Evolutionary conservation across 371 early-diverging fungal species (phyloP).

Genomic region (Rhizopus sp.): DNA sequence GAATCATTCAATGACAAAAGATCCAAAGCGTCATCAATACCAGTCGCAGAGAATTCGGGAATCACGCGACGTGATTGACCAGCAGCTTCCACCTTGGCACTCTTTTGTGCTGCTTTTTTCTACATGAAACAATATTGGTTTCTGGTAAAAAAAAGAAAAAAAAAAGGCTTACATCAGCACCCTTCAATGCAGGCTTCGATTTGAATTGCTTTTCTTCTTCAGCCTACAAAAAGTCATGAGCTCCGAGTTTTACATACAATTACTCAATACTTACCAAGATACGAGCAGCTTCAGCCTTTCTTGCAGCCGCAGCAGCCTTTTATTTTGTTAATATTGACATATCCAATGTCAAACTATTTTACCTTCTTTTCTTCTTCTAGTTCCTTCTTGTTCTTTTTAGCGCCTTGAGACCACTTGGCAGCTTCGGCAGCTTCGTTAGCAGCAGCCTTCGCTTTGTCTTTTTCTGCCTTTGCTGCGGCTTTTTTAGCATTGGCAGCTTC

Average conservation of each 20-base stretch:
- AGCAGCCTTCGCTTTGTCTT: conserved; percentile 53
- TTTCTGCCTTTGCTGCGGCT: conserved; percentile 65
- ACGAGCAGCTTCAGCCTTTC: conserved; percentile 42
- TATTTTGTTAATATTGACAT: background rate
- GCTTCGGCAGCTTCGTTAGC: conserved; percentile 62
- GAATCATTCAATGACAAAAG: conserved; percentile 49
- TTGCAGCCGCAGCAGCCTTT: conserved; percentile 44
- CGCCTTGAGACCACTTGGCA: conserved; percentile 69
- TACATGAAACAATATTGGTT: background rate
- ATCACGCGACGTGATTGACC: conserved; percentile 50
- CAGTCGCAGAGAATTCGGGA: conserved; percentile 70
- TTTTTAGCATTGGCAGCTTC: conserved; percentile 75
- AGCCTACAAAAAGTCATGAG: conserved; percentile 27
- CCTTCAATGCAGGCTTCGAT: conserved; percentile 34
- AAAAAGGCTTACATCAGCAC: conserved; percentile 27
- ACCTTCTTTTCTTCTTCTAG: conserved; percentile 72
- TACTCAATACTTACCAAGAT: conserved; percentile 22
- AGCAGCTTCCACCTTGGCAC: conserved; percentile 50
- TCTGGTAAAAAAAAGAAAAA: background rate
- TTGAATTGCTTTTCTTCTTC: conserved; percentile 46
- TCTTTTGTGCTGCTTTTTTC: conserved; percentile 58
- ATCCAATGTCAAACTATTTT: background rate
- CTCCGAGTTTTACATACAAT: background rate
- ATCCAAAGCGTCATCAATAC: conserved; percentile 82
- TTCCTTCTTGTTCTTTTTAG: conserved; percentile 74